These are phyloP conservation scores for Lachnellula subtilissima DNA, from an alignment of 2,329 filamentous ascomycete genomes.

Conservation along the genomic window DNA sequence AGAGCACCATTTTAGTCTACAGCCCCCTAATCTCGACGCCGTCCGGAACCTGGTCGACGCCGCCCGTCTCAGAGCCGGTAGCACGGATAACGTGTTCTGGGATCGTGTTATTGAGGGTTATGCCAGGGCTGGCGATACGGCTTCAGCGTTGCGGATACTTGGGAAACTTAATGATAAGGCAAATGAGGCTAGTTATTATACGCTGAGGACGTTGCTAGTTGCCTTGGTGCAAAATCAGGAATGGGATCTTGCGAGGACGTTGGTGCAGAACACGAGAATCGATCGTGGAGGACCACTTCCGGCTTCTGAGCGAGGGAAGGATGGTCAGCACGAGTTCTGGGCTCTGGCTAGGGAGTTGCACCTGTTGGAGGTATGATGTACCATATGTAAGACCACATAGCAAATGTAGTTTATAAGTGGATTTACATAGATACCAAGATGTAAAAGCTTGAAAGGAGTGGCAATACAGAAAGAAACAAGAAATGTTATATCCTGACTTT, in stretches of 20 bases:
- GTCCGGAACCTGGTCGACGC: conserved; percentile 56
- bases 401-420: background rate
- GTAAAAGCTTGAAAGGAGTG: too few relatives aligned
- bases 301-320: conserved; percentile 18
- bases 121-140: conserved; percentile 47
- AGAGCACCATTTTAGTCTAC: conserved; percentile 57
- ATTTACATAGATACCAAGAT: too few relatives aligned
- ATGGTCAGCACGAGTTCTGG: conserved; percentile 30
- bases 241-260: conserved; percentile 26
- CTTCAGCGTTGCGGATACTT: conserved; percentile 46
- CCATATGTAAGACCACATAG: background rate
- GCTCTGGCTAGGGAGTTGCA: conserved; percentile 21
- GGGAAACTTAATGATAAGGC: conserved; percentile 35
- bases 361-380: conserved; percentile 10
- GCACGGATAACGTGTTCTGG: conserved; percentile 57
- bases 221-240: conserved; percentile 29
- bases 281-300: conserved; percentile 21
- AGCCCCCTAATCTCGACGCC: conserved; percentile 53
- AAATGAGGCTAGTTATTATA: conserved; percentile 22
- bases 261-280: conserved; percentile 27
- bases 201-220: conserved; percentile 25
- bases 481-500: too few relatives aligned
- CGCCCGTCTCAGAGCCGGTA: conserved; percentile 33
- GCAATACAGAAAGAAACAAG: too few relatives aligned
- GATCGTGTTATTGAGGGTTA: conserved; percentile 67